Conservation (phyloP, 805 yeast species). For the Candida krabiensis region DNA sequence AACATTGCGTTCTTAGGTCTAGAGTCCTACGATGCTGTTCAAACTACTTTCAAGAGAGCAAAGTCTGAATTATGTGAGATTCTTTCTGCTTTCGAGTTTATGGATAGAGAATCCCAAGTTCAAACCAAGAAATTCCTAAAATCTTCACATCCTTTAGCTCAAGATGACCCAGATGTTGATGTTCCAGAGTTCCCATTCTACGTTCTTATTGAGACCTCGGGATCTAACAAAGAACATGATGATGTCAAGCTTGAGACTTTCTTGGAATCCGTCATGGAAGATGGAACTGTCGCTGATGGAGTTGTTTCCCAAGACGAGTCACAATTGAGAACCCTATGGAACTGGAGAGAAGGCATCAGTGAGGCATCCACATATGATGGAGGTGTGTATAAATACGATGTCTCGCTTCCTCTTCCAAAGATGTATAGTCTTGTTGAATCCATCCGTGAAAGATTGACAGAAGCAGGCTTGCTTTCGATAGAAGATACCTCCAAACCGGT, state of each 20-base stretch:
- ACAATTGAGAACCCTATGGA: constrained; percentile 81
- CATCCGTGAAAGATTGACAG: constrained; percentile 58
- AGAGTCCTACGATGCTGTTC: constrained; percentile 79
- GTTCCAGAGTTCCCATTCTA: constrained; percentile 76
- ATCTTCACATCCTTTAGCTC: constrained; percentile 64
- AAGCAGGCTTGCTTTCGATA: constrained; percentile 59
- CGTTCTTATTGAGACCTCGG: constrained; percentile 92
- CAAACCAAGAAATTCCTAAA: constrained; percentile 63
- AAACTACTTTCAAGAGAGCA: constrained; percentile 75
- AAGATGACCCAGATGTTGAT: constrained; percentile 44
- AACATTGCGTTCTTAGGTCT: constrained; percentile 90
- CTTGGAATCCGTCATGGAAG: constrained; percentile 81
- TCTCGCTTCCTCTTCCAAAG: constrained; percentile 80
- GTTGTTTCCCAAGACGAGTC: constrained; percentile 94
- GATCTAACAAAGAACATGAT: constrained; percentile 91
- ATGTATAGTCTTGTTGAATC: constrained; percentile 83
- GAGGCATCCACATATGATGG: constrained; percentile 85
- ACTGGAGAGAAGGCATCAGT: constrained; percentile 93
- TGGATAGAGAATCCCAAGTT: constrained; percentile 73
- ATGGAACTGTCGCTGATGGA: constrained; percentile 85
- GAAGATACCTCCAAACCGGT: constrained; percentile 70
- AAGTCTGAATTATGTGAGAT: constrained; percentile 79
- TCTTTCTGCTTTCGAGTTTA: constrained; percentile 89
- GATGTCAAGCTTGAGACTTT: constrained; percentile 85
- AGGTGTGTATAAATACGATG: constrained; percentile 97